Evolutionary conservation across 1,139 yeast genomes (phyloP), one percentile per base, ranked within the genome.

Genomic region (Pichia sp.): DNA sequence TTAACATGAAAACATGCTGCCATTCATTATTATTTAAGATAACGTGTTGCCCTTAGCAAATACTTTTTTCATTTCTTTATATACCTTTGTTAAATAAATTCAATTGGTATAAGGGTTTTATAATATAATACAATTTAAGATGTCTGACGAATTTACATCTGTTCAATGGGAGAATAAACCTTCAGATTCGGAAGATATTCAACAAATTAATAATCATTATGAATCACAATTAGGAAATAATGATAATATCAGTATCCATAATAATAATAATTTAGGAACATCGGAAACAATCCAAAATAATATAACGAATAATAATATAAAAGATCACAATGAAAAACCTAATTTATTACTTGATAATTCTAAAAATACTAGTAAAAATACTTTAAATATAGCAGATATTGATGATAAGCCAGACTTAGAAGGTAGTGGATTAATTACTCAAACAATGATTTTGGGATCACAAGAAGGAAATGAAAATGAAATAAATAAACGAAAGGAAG

Each of bases 141-240:
- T 61, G 64, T 40, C 55, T 30, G 80, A 75, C 51, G 76, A 75
- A 55, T 76, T 76, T 59, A 74, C 80, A 2, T 76, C 81, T 35
- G 72, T 76, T 42, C 79, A 73, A 56, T 76, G 79, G 79, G 81
- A 76, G 55, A 66, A 77, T 49, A 77, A 67, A 24, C 78, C 72
- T 25, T 33, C 36, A 5, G 27, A 33, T 24, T 32, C 16, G 10
- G 16, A 16, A 16, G 16, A 26, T 26, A 26, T 9, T 26, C 28
- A 26, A 26, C 28, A 9, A 26, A 16, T 16, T 16, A 16, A 16
- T 16, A 16, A 16, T 16, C 16, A 16, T 16, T 16, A 16, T 16
- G 16, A 16, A 16, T 16, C 16, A 16, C 4, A 32, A 22, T 11
- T 23, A 32, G 26, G 23, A 4, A 32, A 23, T n/a, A 27, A 32